Percentiles rank a stretch among this genome's conserved stretches.
These are phyloP conservation scores for Selenicereus undatus DNA, from an alignment of 148 eudicot genomes.

Conservation along the genomic window DNA sequence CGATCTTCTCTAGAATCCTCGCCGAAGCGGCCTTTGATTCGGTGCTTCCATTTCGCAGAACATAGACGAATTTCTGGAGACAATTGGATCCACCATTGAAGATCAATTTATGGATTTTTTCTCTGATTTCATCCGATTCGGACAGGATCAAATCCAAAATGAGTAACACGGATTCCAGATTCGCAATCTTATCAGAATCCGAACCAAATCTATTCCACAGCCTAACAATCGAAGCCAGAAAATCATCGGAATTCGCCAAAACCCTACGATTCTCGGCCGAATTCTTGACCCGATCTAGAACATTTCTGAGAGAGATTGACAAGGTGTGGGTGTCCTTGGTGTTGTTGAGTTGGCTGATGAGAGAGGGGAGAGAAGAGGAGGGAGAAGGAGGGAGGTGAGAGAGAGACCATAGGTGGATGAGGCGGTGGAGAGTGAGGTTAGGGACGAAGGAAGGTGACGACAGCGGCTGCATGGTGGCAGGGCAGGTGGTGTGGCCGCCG, in stretches of 20 bases:
- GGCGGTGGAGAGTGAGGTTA: conserved; percentile 60
- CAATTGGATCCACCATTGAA: conserved; percentile 11
- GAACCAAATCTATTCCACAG: conserved; percentile 21
- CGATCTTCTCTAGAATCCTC: conserved; percentile 34
- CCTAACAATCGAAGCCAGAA: conserved; percentile 6
- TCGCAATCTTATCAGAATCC: not conserved
- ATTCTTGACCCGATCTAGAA: conserved; percentile 28
- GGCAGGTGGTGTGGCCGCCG: conserved; percentile 64
- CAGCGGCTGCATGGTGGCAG: conserved; percentile 68
- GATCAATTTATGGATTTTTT: conserved; percentile 19
- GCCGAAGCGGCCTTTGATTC: conserved; percentile 38
- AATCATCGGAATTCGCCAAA: conserved; percentile 25
- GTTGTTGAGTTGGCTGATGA: not conserved
- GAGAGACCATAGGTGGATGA: conserved; percentile 49
- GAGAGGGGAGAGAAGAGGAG: conserved; percentile 18
- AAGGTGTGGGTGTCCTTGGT: not conserved
- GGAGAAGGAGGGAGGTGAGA: conserved; percentile 24
- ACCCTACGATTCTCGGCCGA: conserved; percentile 41
- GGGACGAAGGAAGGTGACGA: conserved; percentile 59
- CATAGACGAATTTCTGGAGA: conserved; percentile 25
- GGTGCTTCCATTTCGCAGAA: conserved; percentile 37
- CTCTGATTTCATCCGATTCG: conserved; percentile 11
- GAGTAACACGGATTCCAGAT: conserved; percentile 29
- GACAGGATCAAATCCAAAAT: conserved; percentile 37
- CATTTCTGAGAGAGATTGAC: conserved; percentile 22